Conservation (phyloP, 495 filamentous ascomycete genomes). For the Recurvomyces mirabilis region DNA sequence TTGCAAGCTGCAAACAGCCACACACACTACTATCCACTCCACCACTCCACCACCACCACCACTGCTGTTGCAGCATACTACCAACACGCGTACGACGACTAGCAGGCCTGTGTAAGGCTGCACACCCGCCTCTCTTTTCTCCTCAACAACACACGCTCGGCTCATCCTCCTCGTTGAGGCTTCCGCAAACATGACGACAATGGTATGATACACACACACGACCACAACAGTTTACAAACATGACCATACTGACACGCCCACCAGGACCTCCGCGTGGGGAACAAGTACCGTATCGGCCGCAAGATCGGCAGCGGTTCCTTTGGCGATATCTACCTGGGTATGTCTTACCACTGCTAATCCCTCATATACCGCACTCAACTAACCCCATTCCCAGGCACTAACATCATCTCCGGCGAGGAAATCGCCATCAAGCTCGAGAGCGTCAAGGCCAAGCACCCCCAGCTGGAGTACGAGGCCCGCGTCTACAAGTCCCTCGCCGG, state of each 20-base stretch:
- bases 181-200: slow-evolving; percentile 19
- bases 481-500: slow-evolving; percentile 99
- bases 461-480: slow-evolving; percentile 98
- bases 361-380: slow-evolving; percentile 8
- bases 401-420: slow-evolving; percentile 99
- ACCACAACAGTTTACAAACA: background rate
- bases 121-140: too few species aligned
- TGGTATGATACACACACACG: slow-evolving; percentile 14
- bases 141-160: background rate
- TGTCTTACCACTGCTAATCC: slow-evolving; percentile 17
- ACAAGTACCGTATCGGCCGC: slow-evolving; percentile 99
- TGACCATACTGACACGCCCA: background rate
- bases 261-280: slow-evolving; percentile 97
- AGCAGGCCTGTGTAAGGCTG: too few species aligned
- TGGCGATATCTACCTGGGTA: slow-evolving; percentile 97
- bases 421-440: slow-evolving; percentile 99
- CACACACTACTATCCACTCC: too few species aligned
- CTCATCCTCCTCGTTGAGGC: slow-evolving; percentile 12
- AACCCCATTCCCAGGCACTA: slow-evolving; percentile 54
- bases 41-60: too few species aligned
- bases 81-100: too few species aligned
- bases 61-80: too few species aligned
- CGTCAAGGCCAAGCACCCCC: slow-evolving; percentile 98
- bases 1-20: too few species aligned
- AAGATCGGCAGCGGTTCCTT: slow-evolving; percentile 99